Evolutionary conservation across 495 filamentous ascomycete genomes (phyloP).

Genomic region (Aspergillus steynii): DNA sequence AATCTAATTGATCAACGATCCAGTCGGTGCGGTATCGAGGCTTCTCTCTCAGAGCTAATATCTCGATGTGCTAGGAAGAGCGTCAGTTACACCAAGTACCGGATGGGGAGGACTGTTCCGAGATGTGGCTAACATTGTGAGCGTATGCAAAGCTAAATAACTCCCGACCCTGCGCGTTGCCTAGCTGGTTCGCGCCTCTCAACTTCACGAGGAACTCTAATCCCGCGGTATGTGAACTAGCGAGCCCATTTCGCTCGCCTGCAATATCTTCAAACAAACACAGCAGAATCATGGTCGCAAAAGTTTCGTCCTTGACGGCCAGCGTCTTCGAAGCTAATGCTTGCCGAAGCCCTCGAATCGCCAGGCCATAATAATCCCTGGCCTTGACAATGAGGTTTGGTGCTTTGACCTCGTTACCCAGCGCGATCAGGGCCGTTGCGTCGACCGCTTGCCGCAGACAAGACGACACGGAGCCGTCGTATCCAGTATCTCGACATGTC

Average conservation of each 20-base stretch:
- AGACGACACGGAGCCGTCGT: conserved; percentile 19
- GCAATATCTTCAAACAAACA: conserved; percentile 45
- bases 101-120: background rate
- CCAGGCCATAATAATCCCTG: conserved; percentile 36
- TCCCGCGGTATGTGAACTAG: conserved; percentile 44
- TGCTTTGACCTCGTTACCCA: conserved; percentile 34
- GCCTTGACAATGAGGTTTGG: conserved; percentile 32
- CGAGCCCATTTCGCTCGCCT: conserved; percentile 40
- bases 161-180: conserved; percentile 36
- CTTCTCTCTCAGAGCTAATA: conserved; percentile 37
- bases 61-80: conserved; percentile 36
- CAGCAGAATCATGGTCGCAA: conserved; percentile 41
- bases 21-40: conserved; percentile 36
- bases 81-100: background rate
- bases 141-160: conserved; percentile 46
- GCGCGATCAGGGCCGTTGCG: conserved; percentile 39
- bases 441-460: conserved; percentile 44
- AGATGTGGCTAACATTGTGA: conserved; percentile 34
- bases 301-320: conserved; percentile 43
- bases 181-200: conserved; percentile 35
- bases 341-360: conserved; percentile 32
- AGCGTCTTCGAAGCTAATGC: conserved; percentile 31
- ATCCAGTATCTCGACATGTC: conserved; percentile 22
- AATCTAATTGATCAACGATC: conserved; percentile 29
- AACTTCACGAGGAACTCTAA: conserved; percentile 43